Conservation (phyloP, 2,329 filamentous ascomycete species). For the Ophiostoma pallidulum region DNA sequence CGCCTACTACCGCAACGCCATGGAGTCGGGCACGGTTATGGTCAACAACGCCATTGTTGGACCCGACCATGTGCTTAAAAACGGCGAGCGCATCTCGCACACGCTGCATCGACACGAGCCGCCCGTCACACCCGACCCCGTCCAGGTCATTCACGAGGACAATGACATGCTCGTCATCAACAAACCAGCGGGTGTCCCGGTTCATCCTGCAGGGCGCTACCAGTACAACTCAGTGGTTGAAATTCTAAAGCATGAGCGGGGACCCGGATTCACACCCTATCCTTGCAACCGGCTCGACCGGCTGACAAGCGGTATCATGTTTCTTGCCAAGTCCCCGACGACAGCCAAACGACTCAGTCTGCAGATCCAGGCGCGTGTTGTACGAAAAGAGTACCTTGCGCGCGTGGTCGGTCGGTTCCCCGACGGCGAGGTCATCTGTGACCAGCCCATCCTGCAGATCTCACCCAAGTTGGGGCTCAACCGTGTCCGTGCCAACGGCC, state of each 20-base stretch:
- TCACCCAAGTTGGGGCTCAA: conserved; percentile 93
- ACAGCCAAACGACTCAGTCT: conserved; percentile 68
- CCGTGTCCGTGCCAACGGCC: conserved; percentile 85
- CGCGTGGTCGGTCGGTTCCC: conserved; percentile 87
- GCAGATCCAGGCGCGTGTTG: conserved; percentile 70
- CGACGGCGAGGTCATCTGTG: conserved; percentile 81
- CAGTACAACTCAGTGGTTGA: conserved; percentile 92
- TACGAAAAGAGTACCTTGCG: conserved; percentile 92
- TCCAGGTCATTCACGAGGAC: conserved; percentile 82
- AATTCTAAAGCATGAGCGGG: conserved; percentile 74
- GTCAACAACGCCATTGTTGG: conserved; percentile 67
- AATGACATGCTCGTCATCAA: conserved; percentile 92
- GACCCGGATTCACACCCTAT: conserved; percentile 43
- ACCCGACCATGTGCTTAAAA: conserved; percentile 63
- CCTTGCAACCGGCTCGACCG: conserved; percentile 92
- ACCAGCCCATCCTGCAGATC: conserved; percentile 87
- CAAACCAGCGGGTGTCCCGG: conserved; percentile 89
- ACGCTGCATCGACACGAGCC: conserved; percentile 94
- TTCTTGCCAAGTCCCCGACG: conserved; percentile 77
- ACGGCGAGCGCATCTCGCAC: conserved; percentile 86
- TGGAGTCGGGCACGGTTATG: conserved; percentile 66
- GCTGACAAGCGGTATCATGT: conserved; percentile 95
- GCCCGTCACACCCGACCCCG: conserved; percentile 71
- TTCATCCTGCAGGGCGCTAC: conserved; percentile 91
- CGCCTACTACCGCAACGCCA: conserved; percentile 81